These are phyloP conservation scores for Phytopythium boreale DNA, from an alignment of 352 stramenopile genomes.

Conservation along the genomic window DNA sequence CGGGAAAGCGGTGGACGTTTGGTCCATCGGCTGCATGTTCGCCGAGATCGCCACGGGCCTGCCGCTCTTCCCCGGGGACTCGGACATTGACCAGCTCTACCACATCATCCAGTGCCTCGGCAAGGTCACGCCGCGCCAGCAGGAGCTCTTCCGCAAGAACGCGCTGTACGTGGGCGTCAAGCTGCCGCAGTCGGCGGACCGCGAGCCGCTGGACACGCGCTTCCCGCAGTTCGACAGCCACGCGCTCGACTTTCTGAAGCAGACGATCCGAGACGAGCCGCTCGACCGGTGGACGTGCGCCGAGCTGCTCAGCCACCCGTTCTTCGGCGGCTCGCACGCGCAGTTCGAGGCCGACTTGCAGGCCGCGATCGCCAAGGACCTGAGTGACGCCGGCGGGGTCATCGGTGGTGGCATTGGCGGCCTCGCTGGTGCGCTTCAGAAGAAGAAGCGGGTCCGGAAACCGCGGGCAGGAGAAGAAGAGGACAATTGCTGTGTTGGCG, in stretches of 20 bases:
- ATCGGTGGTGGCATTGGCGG: conserved; percentile 1
- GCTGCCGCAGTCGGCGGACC: conserved; percentile 47
- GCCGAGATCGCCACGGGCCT: conserved; percentile 95
- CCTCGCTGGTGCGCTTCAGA: conserved; percentile 18
- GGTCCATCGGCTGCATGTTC: conserved; percentile 95
- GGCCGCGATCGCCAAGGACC: conserved; percentile 60
- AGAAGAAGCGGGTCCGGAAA: conserved; percentile 62
- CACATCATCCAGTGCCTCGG: conserved; percentile 84
- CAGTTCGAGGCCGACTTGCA: conserved; percentile 66
- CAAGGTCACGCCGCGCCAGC: conserved; percentile 62
- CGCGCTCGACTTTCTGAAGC: conserved; percentile 63
- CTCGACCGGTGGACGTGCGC: conserved; percentile 78
- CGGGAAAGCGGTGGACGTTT: conserved; percentile 96
- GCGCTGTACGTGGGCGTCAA: conserved; percentile 81
- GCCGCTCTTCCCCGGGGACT: conserved; percentile 95
- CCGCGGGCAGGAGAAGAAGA: conserved; percentile 16
- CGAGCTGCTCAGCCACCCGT: conserved; percentile 71
- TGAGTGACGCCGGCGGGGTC: conserved; percentile 49
- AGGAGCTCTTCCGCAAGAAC: conserved; percentile 83
- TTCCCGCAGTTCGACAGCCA: conserved; percentile 69
- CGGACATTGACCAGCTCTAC: conserved; percentile 94
- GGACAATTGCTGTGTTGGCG: not conserved
- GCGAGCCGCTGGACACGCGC: conserved; percentile 54
- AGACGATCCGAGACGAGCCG: conserved; percentile 76
- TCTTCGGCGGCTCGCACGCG: conserved; percentile 55